These are phyloP conservation scores for Phytophthora meadii DNA, from an alignment of 352 stramenopile species.

Conservation along the genomic window DNA sequence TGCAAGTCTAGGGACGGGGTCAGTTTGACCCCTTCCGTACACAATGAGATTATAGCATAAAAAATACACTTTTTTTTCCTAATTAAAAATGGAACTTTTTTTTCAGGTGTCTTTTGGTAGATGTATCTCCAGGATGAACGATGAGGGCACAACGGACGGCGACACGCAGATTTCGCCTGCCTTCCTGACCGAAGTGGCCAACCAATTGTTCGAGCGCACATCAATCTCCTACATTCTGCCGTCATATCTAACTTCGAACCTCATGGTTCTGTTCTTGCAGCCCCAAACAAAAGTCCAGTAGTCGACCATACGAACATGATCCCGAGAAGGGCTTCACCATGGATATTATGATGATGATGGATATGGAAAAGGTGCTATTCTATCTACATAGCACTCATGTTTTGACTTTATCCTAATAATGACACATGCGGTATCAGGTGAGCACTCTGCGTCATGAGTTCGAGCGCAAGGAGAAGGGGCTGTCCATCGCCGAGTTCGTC, in stretches of 20 bases:
- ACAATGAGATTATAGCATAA: no score
- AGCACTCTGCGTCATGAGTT: slow-evolving; percentile 86
- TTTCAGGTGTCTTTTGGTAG: no score
- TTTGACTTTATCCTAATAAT: slow-evolving; percentile 2
- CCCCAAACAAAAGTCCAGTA: slow-evolving; percentile 14
- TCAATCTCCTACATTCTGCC: neutral
- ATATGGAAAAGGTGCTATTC: slow-evolving; percentile 78
- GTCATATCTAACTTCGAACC: neutral
- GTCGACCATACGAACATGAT: slow-evolving; percentile 72
- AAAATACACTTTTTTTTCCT: no score
- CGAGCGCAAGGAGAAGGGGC: slow-evolving; percentile 77
- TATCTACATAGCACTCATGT: neutral
- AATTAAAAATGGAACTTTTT: no score
- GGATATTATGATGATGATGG: slow-evolving; percentile 94
- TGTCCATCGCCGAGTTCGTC: slow-evolving; percentile 88
- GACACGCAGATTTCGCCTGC: slow-evolving; percentile 33
- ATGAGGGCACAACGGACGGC: slow-evolving; percentile 14
- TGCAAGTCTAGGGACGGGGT: no score
- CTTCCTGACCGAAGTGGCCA: slow-evolving; percentile 44
- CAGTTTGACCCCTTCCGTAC: no score
- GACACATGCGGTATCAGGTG: slow-evolving; percentile 44
- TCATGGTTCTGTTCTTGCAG: slow-evolving; percentile 7
- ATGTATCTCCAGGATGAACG: slow-evolving; percentile 7
- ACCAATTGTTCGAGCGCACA: slow-evolving; percentile 27
- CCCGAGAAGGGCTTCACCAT: slow-evolving; percentile 88